A percentile compares a stretch with the other conserved stretches of the same genome.
phyloP scores from a whole-genome alignment of 176 grass and related monocot genomes.

The Juncus effusus region DNA sequence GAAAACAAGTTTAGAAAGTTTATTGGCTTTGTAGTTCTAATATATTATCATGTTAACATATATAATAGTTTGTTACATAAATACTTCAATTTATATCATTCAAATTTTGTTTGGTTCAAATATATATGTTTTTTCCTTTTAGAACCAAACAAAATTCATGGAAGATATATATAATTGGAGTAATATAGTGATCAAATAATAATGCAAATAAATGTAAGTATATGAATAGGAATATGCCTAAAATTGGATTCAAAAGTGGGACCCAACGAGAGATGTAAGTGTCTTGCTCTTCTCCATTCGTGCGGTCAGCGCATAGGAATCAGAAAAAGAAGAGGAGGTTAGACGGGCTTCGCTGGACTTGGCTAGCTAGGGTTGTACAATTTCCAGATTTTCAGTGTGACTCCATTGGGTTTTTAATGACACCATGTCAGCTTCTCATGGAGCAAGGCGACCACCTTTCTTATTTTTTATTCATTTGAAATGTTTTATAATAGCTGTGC shows the following conservation, averaged over 20 bases:
- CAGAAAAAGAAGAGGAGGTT: slow-evolving; percentile 41
- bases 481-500: neutral
- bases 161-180: too few species aligned
- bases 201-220: too few species aligned
- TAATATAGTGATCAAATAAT: too few species aligned
- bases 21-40: too few species aligned
- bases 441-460: slow-evolving; percentile 51
- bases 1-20: too few species aligned
- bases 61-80: too few species aligned
- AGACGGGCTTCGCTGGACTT: slow-evolving; percentile 16
- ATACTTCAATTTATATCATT: too few species aligned
- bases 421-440: slow-evolving; percentile 78
- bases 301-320: slow-evolving; percentile 97
- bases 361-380: slow-evolving; percentile 17
- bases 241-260: slow-evolving; percentile 33
- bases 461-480: neutral
- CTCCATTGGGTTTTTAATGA: slow-evolving; percentile 72
- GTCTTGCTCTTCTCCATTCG: slow-evolving; percentile 46
- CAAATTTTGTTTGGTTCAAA: too few species aligned
- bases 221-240: neutral
- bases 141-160: too few species aligned
- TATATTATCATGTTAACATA: too few species aligned
- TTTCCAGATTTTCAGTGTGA: slow-evolving; percentile 66
- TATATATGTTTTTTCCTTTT: too few species aligned
- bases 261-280: neutral